Evolutionary conservation across 495 filamentous ascomycete species (phyloP).

Genomic region (Cercophora samala): DNA sequence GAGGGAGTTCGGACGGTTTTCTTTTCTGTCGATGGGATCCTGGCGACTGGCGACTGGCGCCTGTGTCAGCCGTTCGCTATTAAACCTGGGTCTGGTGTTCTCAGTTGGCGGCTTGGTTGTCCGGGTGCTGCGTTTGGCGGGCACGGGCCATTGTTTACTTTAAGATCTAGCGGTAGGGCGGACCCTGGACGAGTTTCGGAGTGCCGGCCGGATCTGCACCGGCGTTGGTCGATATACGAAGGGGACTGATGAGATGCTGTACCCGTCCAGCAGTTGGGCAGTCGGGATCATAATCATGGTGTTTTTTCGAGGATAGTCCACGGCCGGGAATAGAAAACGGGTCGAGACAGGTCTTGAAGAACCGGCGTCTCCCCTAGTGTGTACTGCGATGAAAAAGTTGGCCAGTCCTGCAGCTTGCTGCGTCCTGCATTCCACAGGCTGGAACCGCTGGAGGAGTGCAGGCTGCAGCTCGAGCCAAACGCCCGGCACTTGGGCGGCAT

Average conservation of each 20-base stretch:
- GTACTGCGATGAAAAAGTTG: not conserved
- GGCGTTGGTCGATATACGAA: not conserved
- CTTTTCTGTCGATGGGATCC: not conserved
- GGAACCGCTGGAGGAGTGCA: slow-evolving; percentile 3
- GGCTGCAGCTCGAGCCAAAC: slow-evolving; percentile 1
- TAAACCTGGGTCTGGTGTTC: slow-evolving; percentile 10
- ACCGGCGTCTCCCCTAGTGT: not conserved
- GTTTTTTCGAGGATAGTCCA: not conserved
- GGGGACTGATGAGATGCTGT: not conserved
- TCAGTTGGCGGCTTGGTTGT: slow-evolving; percentile 25
- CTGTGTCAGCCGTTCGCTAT: slow-evolving; percentile 14
- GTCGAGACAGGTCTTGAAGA: not conserved
- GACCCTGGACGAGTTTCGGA: slow-evolving; percentile 5
- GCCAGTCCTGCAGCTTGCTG: not conserved
- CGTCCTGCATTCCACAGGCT: not conserved
- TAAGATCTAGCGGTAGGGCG: slow-evolving; percentile 12
- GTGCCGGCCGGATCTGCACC: not conserved
- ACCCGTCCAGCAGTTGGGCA: not conserved
- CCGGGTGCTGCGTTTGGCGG: slow-evolving; percentile 24
- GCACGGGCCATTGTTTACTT: slow-evolving; percentile 40
- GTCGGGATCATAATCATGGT: slow-evolving; percentile 2
- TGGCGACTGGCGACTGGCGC: not conserved
- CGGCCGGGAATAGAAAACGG: not conserved
- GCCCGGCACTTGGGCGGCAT: slow-evolving; percentile 10
- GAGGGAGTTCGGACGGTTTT: not conserved